These are phyloP conservation scores for Isatis tinctoria DNA, from an alignment of 345 rosid species.

Conservation along the genomic window DNA sequence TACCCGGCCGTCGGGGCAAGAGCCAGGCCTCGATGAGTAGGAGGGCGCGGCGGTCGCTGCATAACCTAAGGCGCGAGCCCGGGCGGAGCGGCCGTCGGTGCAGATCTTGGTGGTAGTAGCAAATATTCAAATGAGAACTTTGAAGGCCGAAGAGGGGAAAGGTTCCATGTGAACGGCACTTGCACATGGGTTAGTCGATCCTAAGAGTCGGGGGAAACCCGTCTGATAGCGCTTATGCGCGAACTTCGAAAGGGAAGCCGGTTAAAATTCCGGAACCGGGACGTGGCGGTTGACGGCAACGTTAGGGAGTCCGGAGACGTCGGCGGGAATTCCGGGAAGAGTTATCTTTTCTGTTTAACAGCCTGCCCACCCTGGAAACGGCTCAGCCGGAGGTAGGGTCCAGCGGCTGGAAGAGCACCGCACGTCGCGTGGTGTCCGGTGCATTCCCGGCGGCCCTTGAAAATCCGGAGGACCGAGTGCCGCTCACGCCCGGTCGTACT, in stretches of 20 bases:
- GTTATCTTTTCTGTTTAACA: not conserved
- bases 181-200: too few relatives aligned
- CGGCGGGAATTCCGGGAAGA: not conserved
- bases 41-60: not conserved
- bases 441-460: too few relatives aligned
- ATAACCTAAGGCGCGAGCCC: not conserved
- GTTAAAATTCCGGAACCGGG: not conserved
- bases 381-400: not conserved
- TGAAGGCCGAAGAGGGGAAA: not conserved
- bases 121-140: not conserved
- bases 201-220: not conserved
- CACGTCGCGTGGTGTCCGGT: too few relatives aligned
- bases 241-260: not conserved
- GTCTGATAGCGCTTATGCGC: not conserved
- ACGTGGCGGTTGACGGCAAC: not conserved
- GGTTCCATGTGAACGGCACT: not conserved
- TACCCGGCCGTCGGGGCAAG: too few relatives aligned
- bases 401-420: not conserved
- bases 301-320: not conserved
- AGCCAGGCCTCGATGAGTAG: too few relatives aligned
- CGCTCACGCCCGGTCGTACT: not conserved
- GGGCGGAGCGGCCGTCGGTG: not conserved
- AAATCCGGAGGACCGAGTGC: too few relatives aligned
- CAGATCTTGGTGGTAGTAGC: not conserved
- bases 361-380: not conserved